These are phyloP conservation scores for Podaxis rugospora DNA, from an alignment of 768 basidiomycete species.

Conservation along the genomic window DNA sequence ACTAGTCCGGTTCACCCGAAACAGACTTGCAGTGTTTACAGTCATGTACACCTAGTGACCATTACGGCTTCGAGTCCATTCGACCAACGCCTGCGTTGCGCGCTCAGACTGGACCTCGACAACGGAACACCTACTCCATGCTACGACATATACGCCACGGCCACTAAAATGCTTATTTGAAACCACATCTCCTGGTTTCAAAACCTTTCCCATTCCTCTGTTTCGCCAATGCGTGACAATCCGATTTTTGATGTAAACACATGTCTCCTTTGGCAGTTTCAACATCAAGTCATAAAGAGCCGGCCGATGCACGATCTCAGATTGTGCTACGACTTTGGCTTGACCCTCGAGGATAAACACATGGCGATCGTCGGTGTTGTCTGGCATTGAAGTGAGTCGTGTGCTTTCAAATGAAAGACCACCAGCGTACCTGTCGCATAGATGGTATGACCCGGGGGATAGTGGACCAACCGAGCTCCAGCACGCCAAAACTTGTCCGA, in stretches of 20 bases:
- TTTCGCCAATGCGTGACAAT: not conserved
- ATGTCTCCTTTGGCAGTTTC: not conserved
- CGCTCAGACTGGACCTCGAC: not conserved
- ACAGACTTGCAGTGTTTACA: too few species aligned
- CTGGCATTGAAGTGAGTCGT: not conserved
- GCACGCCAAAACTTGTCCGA: not conserved
- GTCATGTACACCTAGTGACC: too few species aligned
- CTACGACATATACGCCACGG: not conserved
- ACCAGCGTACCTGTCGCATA: not conserved
- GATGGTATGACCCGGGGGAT: conserved; percentile 3
- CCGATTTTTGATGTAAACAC: not conserved
- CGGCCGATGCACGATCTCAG: not conserved
- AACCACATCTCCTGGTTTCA: not conserved
- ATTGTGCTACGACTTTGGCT: not conserved
- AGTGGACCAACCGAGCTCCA: not conserved
- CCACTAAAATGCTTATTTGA: not conserved
- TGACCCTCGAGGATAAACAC: not conserved
- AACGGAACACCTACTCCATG: not conserved
- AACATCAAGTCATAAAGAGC: conserved; percentile 3
- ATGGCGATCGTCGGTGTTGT: not conserved
- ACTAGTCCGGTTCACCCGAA: too few species aligned
- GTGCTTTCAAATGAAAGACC: not conserved
- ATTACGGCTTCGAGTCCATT: not conserved
- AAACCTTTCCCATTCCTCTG: not conserved
- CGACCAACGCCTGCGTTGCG: not conserved